These are phyloP conservation scores for Coemansia sp. DNA, from an alignment of 192 early-diverging fungal genomes.

Conservation along the genomic window DNA sequence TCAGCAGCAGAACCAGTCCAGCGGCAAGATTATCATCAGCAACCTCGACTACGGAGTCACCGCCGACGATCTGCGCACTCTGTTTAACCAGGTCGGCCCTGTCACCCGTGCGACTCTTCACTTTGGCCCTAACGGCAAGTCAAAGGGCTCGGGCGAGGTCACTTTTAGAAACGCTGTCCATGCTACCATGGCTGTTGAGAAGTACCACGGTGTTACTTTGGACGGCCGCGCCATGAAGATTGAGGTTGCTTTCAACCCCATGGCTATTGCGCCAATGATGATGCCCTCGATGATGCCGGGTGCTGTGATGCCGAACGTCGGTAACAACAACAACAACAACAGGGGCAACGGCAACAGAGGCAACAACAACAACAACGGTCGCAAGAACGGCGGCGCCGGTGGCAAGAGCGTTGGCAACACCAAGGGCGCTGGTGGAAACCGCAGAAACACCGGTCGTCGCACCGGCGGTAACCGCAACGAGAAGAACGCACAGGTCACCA, in stretches of 20 bases:
- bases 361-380: conserved; percentile 10
- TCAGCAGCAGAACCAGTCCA: conserved; percentile 26
- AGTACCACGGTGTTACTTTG: conserved; percentile 44
- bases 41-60: conserved; percentile 53
- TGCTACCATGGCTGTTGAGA: conserved; percentile 28
- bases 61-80: conserved; percentile 38
- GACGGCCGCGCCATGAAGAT: conserved; percentile 46
- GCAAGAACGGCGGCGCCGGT: conserved; percentile 6
- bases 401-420: conserved; percentile 13
- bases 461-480: conserved; percentile 11
- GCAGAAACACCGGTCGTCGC: conserved; percentile 19
- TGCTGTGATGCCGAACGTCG: conserved; percentile 10
- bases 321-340: conserved; percentile 2
- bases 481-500: conserved; percentile 19
- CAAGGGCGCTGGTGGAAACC: conserved; percentile 12
- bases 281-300: conserved; percentile 35
- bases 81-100: conserved; percentile 45
- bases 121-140: conserved; percentile 43
- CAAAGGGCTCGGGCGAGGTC: conserved; percentile 43
- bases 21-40: conserved; percentile 44
- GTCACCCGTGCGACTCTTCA: conserved; percentile 29
- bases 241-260: conserved; percentile 29
- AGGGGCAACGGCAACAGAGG: neutral
- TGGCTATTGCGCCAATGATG: conserved; percentile 29
- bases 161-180: conserved; percentile 42